These are phyloP conservation scores for Lecanicillium sp. DNA, from an alignment of 2,329 filamentous ascomycete species.

Conservation along the genomic window DNA sequence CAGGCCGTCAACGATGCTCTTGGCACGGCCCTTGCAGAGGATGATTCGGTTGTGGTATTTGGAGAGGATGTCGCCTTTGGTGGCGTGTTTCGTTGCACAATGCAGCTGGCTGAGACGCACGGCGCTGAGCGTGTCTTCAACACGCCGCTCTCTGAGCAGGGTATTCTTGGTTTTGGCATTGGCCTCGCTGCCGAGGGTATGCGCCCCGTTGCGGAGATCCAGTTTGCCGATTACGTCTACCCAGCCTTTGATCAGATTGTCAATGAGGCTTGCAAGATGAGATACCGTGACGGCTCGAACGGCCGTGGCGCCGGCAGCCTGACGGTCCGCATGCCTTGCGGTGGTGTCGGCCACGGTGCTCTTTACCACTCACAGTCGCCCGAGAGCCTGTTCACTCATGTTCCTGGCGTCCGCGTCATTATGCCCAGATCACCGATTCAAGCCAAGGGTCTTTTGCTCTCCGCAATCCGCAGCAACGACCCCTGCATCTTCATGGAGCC, in stretches of 20 bases:
- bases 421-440: conserved; percentile 81
- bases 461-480: conserved; percentile 73
- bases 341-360: conserved; percentile 82
- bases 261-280: conserved; percentile 84
- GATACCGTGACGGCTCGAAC: conserved; percentile 63
- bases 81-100: conserved; percentile 90
- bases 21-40: conserved; percentile 70
- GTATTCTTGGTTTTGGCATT: conserved; percentile 89
- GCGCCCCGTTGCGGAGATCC: conserved; percentile 88
- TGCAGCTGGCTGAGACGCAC: conserved; percentile 83
- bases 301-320: conserved; percentile 65
- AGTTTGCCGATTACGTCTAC: conserved; percentile 92
- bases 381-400: conserved; percentile 80
- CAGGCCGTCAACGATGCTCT: conserved; percentile 90
- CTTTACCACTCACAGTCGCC: conserved; percentile 87
- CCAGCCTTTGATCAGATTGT: conserved; percentile 92
- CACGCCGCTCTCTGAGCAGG: conserved; percentile 89
- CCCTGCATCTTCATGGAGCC: conserved; percentile 92
- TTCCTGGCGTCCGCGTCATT: conserved; percentile 79
- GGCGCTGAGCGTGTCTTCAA: conserved; percentile 91
- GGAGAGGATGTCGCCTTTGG: conserved; percentile 97
- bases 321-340: conserved; percentile 85
- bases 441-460: conserved; percentile 78
- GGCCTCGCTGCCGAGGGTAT: conserved; percentile 86
- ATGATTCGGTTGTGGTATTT: conserved; percentile 84